Evolutionary conservation across 2,329 filamentous ascomycete genomes (phyloP), one percentile per base, ranked within the genome.

Genomic region (Fusarium odoratissimum): DNA sequence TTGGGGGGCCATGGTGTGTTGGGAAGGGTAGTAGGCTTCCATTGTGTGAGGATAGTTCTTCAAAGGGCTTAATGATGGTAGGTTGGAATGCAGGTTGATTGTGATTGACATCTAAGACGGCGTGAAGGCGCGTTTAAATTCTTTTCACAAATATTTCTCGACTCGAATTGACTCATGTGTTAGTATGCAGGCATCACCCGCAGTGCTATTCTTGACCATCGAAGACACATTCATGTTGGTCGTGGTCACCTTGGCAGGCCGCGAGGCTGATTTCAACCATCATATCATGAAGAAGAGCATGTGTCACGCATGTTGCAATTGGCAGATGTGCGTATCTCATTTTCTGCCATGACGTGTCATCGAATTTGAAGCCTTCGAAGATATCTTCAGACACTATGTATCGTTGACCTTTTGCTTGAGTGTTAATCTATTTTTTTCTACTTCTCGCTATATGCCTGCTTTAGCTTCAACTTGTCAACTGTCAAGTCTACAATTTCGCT

Each of bases 371-470:
- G 8, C 5, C 21, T 17, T 30, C 3, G 0, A 6, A 11, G 7
- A 1, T 3, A 16, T 17, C 9, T 13, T 12, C 6, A 6, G 2
- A 14, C 6, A 3, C 3, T 3, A 16, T 8, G 19, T 28, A 6
- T 51, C 2, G 1, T 6, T 25, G n/a, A 51, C 12, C 14, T 19
- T 1, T 0, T 19, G 19, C 6, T 2, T 17, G 8, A 11, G 1
- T 8, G 1, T 0, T 3, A 14, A 14, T 23, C 3, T 19, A 1
- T 3, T 4, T 19, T 13, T 1, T 9, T 2, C 3, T 0, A 13
- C 3, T 10, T 33, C 3, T 37, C 9, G 4, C 35, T 33, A 17
- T 17, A 17, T 1, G 5, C 8, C 16, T 10, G 9, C 30, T 23
- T 2, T 5, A 10, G 2, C 30, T 49, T 7, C 7, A 13, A 13